Evolutionary conservation across 768 basidiomycete species (phyloP), one percentile per base, ranked within the genome.

Genomic region (Hirschioporus abietinus): DNA sequence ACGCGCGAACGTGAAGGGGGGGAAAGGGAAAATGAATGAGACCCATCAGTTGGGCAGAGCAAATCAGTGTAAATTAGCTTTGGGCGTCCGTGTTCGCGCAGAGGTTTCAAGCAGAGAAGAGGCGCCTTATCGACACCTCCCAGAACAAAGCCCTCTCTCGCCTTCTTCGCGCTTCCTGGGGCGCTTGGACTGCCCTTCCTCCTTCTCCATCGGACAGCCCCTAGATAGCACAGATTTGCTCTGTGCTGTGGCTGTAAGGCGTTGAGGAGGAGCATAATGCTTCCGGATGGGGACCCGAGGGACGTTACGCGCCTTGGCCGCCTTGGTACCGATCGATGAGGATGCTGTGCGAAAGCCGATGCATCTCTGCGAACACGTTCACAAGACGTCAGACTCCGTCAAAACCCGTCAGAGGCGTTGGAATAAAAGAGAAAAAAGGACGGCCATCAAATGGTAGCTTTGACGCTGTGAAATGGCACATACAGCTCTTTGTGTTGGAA

Each of bases 341-440:
- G 42, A 52, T 52, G 42, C 42, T 52, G 42, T 52, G 42, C 42
- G 42, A 52, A 52, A 1, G 42, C 42, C 42, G 42, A 52, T 52
- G 42, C 42, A 52, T 52, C 42, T 52, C 42, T 52, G 42, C 42
- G 42, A 52, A 52, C 42, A 52, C 42, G 42, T 52, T 52, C 42
- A 15, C 42, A 52, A 52, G 42, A 52, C 42, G 42, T 52, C 42
- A 52, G 42, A 10, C 15, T 52, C 42, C 42, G 42, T 52, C 42
- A 52, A 52, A 15, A 52, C 20, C 42, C 42, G 42, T 52, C 42
- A 52, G 42, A 52, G 15, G 42, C 42, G 12, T 12, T 10, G 3
- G 42, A 3, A 52, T 10, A 52, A 52, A 15, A 15, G 20, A 52
- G 12, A 15, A 52, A 52, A 52, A 15, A 3, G 20, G 42, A 52